Percentiles rank a stretch among this genome's conserved stretches.
Evolutionary conservation across 306 rosid species (phyloP).

Genomic region (Prunus kanzakura): DNA sequence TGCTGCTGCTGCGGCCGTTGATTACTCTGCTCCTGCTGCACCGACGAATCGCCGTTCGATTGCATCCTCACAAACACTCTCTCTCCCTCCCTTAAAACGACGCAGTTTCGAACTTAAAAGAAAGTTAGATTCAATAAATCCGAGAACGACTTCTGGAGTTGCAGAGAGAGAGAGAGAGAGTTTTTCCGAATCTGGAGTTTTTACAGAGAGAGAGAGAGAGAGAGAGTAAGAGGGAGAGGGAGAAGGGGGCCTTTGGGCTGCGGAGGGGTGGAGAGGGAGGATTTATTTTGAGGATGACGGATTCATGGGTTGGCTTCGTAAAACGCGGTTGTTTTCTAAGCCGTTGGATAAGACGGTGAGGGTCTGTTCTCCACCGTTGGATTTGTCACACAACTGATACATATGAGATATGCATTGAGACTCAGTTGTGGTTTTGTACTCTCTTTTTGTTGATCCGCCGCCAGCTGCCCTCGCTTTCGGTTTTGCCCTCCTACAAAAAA

Average conservation of each 20-base stretch:
- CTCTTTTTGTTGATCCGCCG: conserved; percentile 63
- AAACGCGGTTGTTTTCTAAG: conserved; percentile 41
- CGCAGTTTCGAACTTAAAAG: not conserved
- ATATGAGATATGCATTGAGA: conserved; percentile 24
- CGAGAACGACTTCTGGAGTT: not conserved
- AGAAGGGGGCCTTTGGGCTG: conserved; percentile 39
- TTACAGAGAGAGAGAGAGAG: not conserved
- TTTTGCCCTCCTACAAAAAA: not conserved
- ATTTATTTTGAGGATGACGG: conserved; percentile 52
- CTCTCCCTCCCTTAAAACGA: not conserved
- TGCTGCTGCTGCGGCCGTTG: conserved; percentile 19
- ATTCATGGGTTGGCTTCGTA: conserved; percentile 55
- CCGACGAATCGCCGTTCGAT: conserved; percentile 69
- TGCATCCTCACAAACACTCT: conserved; percentile 52
- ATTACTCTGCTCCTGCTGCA: conserved; percentile 38
- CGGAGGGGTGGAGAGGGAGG: conserved; percentile 21
- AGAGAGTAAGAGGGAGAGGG: not conserved
- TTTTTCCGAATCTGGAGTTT: conserved; percentile 12
- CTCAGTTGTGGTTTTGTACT: not conserved
- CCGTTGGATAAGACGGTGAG: conserved; percentile 44
- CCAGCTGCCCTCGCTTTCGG: conserved; percentile 38
- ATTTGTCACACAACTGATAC: conserved; percentile 9
- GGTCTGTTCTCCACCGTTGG: conserved; percentile 32
- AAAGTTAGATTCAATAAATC: conserved; percentile 3
- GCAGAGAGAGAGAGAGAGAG: conserved; percentile 13